Evolutionary conservation across 192 early-diverging fungal species (phyloP), one percentile per base, ranked within the genome.

Genomic region (Irineochytrium annulatum): DNA sequence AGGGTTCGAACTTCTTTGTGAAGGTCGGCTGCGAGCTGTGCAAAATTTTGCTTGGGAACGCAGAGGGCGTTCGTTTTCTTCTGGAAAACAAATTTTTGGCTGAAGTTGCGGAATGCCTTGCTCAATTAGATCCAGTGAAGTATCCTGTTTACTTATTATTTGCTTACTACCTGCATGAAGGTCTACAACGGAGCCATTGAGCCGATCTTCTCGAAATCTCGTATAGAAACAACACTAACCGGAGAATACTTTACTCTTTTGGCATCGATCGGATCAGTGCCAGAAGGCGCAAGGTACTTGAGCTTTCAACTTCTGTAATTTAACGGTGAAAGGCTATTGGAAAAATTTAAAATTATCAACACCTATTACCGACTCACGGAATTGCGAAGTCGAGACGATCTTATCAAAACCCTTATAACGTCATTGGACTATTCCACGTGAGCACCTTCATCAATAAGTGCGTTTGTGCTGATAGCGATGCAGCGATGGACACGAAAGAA

Each of bases 211-310:
- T 85, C 86, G 3, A 83, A 80, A 53, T 87, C 87, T 28, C 62
- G 85, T 41, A 85, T 93, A 77, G 86, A 87, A 51, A 76, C 59
- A 26, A 87, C 88, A 1, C 53, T 88, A 30, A 89, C 86, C 1
- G 75, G 79, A 16, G 87, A 89, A 0, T 93, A 93, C 57, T 93
- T 93, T 71, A 83, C 80, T 0, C 63, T 93, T 45, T 67, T 93
- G 14, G 87, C 90, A 4, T 63, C 76, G 1, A 62, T 91, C 2
- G 81, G 76, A 56, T 77, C 81, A 55, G 73, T 68, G 26, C 74
- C 77, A 11, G 89, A 85, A 19, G 91, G 91, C 14, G 71, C 86
- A 20, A 68, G 71, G 81, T 85, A 69, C 44, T 30, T 0, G n/a
- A n/a, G 54, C 29, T 71, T 30, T 19, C 14, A 33, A 1, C 29